Percentiles rank a stretch among this genome's conserved stretches.
phyloP scores from a whole-genome alignment of 2,329 filamentous ascomycete species.

The Epichloe bromicola region DNA sequence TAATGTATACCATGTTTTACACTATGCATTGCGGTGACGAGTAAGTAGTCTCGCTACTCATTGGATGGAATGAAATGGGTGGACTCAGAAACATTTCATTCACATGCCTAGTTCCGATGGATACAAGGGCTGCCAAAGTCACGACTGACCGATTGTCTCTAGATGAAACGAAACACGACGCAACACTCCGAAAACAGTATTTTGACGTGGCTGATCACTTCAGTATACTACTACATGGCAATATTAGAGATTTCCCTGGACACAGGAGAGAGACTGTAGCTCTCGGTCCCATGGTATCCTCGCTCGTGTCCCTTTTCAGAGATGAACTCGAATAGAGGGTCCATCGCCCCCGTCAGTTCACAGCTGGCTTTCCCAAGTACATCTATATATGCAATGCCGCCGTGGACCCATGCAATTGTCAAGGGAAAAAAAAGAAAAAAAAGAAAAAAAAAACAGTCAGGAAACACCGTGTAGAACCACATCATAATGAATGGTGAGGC shows the following conservation, averaged over 20 bases:
- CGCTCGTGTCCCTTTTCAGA: background rate
- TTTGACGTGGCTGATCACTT: background rate
- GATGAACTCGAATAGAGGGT: too few species aligned
- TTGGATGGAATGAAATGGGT: too few species aligned
- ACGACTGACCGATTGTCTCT: too few species aligned
- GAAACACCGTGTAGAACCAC: background rate
- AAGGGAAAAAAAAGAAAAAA: background rate
- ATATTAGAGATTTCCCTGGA: background rate
- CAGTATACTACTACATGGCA: background rate
- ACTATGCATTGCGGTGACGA: too few species aligned
- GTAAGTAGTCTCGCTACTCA: too few species aligned
- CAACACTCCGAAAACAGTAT: too few species aligned
- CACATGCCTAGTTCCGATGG: too few species aligned
- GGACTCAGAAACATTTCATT: too few species aligned
- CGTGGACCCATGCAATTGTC: constrained; percentile 2
- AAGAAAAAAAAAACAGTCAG: background rate
- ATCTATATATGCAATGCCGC: constrained; percentile 4
- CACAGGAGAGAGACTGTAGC: background rate
- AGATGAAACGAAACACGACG: too few species aligned
- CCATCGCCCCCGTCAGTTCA: background rate
- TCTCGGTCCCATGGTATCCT: background rate
- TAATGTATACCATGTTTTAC: too few species aligned
- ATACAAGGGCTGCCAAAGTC: too few species aligned
- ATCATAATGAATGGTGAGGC: too few species aligned
- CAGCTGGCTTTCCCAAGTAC: constrained; percentile 1